Base-by-base conservation (phyloP, 1,284 basidiomycete species). In the Omphalotus olearius region DNA sequence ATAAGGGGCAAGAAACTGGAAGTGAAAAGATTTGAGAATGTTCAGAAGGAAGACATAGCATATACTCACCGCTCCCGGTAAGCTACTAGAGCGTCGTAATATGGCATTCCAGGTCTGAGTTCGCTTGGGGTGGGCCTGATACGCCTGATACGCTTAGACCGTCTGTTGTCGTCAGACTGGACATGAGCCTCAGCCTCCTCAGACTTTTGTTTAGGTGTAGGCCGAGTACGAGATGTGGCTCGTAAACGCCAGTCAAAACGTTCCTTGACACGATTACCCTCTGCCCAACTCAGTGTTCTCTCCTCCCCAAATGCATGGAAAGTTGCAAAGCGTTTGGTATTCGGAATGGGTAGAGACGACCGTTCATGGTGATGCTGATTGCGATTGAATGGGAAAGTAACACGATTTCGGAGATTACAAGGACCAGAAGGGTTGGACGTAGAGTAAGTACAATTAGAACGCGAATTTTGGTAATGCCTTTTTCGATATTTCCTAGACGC, bases 1-100 rank as follows among this genome's bases (percentile, higher is more conserved):
- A 92, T 64, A 3, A 91, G 70, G 0, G 79, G 75, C 14, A 78
- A 37, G 62, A 90, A 92, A 45, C 88, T 91, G 36, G 11, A 23
- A 23, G 10, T 5, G 35, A 47, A 39, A 13, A 18, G 17, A n/a
- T 38, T 18, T 35, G n/a, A 33, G 38, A 39, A 44, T 41, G 33
- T 18, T 17, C 45, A 30, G 44, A 43, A 9, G 20, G 23, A 33
- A 47, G 23, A 35, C 43, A 9, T 36, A 20, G 17, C 37, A 25
- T 10, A 9, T 16, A 49, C 55, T 33, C 52, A 79, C 79, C 68
- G 69, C 4, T 73, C 61, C 41, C 69, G 61, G 48, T 82, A 82
- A 3, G 62, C 65, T 51, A 69, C 62, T 23, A 80, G 65, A 57
- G 79, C 75, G 2, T 71, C 65, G 56, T 72, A 68, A 46, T 71